Percentiles rank a stretch among this genome's conserved stretches.
Conservation (phyloP, 208 protist genomes). For the Leishmania braziliensis region DNA sequence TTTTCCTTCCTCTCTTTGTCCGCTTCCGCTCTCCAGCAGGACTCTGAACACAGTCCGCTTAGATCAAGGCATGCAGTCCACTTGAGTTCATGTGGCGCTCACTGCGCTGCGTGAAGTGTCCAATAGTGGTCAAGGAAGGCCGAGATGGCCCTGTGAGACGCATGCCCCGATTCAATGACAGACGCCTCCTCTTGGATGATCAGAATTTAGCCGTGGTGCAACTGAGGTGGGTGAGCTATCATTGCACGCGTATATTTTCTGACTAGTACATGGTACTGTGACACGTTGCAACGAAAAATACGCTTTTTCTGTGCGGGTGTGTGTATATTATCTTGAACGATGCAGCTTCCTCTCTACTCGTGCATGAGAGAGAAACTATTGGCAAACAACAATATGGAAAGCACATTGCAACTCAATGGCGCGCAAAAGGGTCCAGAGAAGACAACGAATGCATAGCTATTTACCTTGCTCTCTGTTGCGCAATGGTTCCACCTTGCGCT, state of each 20-base stretch:
- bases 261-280: not conserved
- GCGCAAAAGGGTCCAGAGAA: not conserved
- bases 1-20: not conserved
- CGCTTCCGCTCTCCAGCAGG: not conserved
- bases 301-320: not conserved
- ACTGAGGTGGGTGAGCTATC: not conserved
- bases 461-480: not conserved
- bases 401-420: not conserved
- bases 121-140: not conserved
- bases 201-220: not conserved
- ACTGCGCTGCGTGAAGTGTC: not conserved
- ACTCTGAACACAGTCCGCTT: not conserved
- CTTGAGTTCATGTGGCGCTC: not conserved
- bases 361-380: not conserved
- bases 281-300: not conserved
- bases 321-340: not conserved
- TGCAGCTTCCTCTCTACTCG: not conserved
- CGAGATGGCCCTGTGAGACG: not conserved
- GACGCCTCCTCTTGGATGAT: not conserved
- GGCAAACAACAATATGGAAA: not conserved
- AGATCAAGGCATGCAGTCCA: not conserved
- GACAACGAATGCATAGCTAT: no score
- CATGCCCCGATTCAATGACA: not conserved
- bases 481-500: not conserved
- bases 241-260: not conserved